Evolutionary conservation across 768 basidiomycete genomes (phyloP).

Genomic region (Mycena haematopus): DNA sequence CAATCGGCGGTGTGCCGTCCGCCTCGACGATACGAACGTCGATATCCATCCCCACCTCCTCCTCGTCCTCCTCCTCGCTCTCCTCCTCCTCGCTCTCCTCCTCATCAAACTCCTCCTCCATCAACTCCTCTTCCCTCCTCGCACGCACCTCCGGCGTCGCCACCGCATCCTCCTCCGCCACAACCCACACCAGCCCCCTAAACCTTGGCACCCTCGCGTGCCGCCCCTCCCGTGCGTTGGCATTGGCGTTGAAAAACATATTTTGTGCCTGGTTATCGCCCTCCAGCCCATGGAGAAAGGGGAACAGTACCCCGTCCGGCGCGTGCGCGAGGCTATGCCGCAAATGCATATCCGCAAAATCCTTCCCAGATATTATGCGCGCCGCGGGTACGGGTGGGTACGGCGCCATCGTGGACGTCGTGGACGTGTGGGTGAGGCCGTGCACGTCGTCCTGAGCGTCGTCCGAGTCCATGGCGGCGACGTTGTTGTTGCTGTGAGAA

Average conservation of each 20-base stretch:
- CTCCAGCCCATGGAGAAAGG: slow-evolving; percentile 1
- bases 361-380: background rate
- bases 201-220: slow-evolving; percentile 45
- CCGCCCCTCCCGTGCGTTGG: background rate
- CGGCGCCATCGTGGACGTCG: background rate
- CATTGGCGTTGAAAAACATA: background rate
- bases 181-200: slow-evolving; percentile 85
- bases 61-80: slow-evolving; percentile 2
- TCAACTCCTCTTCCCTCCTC: slow-evolving; percentile 27
- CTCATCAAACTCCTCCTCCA: slow-evolving; percentile 29
- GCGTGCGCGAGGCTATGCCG: background rate
- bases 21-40: slow-evolving; percentile 19
- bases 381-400: background rate
- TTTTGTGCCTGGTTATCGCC: slow-evolving; percentile 3
- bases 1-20: background rate
- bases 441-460: too few relatives aligned
- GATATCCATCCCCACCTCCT: slow-evolving; percentile 32
- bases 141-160: background rate
- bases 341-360: background rate
- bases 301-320: background rate
- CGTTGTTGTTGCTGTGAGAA: too few relatives aligned
- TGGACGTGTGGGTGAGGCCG: background rate
- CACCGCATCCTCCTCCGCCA: slow-evolving; percentile 71
- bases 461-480: too few relatives aligned
- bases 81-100: slow-evolving; percentile 28